These are phyloP conservation scores for Cinnamomum chago DNA, from an alignment of 164 flowering plant genomes.

Conservation along the genomic window DNA sequence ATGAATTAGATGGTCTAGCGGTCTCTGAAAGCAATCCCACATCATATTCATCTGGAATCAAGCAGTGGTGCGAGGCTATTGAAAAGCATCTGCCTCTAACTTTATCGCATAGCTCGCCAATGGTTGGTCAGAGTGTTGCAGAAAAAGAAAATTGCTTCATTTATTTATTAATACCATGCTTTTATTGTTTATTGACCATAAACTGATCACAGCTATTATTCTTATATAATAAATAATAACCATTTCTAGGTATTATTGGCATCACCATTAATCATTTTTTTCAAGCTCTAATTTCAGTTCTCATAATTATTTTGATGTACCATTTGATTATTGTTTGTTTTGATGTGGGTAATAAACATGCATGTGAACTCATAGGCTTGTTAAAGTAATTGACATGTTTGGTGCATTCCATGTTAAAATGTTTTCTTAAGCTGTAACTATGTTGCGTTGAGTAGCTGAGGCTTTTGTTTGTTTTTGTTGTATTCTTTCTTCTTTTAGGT, in stretches of 20 bases:
- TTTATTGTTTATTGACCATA: background rate
- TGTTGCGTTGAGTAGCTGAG: background rate
- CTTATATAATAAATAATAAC: no score
- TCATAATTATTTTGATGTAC: background rate
- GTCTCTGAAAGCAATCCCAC: slow-evolving; percentile 20
- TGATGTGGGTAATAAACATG: background rate
- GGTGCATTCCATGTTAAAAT: no score
- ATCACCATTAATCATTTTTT: no score
- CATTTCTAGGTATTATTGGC: background rate
- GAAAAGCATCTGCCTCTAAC: slow-evolving; percentile 61
- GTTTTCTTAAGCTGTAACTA: background rate
- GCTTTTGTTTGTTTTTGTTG: background rate
- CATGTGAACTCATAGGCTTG: no score
- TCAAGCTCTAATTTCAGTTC: background rate
- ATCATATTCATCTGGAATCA: slow-evolving; percentile 34
- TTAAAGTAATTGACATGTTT: no score
- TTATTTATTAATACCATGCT: background rate
- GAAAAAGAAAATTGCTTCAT: background rate
- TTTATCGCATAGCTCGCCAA: slow-evolving; percentile 47
- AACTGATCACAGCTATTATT: no score
- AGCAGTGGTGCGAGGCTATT: slow-evolving; percentile 71
- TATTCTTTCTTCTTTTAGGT: background rate
- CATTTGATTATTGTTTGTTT: background rate
- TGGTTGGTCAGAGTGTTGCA: slow-evolving; percentile 48
- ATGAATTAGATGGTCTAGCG: slow-evolving; percentile 33